phyloP scores from a whole-genome alignment of 345 rosid species.

The Angophora floribunda region DNA sequence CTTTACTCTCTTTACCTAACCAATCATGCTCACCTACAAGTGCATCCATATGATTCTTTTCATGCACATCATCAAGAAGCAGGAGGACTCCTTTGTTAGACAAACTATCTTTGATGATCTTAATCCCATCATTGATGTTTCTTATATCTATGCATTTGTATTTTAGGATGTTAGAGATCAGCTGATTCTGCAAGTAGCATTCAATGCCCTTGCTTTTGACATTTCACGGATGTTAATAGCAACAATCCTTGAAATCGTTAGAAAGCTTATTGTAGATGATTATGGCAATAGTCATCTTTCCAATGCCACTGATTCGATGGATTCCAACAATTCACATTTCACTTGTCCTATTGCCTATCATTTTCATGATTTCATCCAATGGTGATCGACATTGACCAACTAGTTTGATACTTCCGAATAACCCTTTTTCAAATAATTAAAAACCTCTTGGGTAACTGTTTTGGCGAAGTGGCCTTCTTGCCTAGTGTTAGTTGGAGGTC shows the following conservation, averaged over 20 bases:
- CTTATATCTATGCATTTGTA: too few relatives aligned
- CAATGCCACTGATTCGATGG: neutral
- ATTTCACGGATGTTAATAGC: neutral
- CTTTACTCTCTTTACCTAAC: too few relatives aligned
- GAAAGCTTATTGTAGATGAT: neutral
- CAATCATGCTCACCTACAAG: too few relatives aligned
- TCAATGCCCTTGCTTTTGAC: neutral
- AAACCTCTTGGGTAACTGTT: neutral
- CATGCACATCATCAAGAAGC: too few relatives aligned
- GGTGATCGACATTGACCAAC: neutral
- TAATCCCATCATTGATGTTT: too few relatives aligned
- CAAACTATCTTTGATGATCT: too few relatives aligned
- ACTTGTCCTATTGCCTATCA: neutral
- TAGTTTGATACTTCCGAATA: neutral
- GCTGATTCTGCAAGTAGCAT: too few relatives aligned
- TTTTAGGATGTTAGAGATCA: too few relatives aligned
- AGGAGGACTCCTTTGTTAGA: too few relatives aligned
- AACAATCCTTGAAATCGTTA: neutral
- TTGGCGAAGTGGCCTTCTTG: too few relatives aligned
- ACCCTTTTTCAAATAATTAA: neutral
- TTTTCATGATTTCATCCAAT: neutral
- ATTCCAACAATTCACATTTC: neutral
- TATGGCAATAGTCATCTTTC: neutral
- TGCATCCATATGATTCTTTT: too few relatives aligned
- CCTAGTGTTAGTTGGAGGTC: too few relatives aligned